Evolutionary conservation across 768 basidiomycete species (phyloP).

Genomic region (Collybia nuda): DNA sequence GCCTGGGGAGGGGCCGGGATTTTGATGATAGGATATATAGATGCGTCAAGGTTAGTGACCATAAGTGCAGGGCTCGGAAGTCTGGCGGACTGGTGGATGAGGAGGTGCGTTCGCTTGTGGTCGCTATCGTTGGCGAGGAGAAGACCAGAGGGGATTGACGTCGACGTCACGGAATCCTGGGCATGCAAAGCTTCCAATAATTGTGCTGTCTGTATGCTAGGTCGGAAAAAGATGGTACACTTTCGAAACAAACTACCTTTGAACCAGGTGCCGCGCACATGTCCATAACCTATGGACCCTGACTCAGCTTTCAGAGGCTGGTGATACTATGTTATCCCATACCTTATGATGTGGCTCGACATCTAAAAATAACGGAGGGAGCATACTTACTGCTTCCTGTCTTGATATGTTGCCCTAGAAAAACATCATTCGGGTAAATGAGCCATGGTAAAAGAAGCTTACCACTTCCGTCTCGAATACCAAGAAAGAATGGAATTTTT

Average conservation of each 20-base stretch:
- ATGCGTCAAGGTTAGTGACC: conserved; percentile 96
- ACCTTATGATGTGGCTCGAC: conserved; percentile 91
- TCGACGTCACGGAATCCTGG: conserved; percentile 59
- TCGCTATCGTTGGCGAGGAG: conserved; percentile 96
- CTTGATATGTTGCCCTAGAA: conserved; percentile 85
- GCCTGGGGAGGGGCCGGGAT: conserved; percentile 35
- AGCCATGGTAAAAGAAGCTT: conserved; percentile 25
- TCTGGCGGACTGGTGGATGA: conserved; percentile 96
- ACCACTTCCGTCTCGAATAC: conserved; percentile 98
- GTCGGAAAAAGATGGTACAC: not conserved
- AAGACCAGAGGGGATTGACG: conserved; percentile 78
- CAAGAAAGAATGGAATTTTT: conserved; percentile 92
- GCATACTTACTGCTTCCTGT: conserved; percentile 98
- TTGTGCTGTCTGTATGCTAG: conserved; percentile 76
- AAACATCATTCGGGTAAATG: not conserved
- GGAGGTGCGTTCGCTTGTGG: conserved; percentile 89
- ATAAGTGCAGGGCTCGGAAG: conserved; percentile 89
- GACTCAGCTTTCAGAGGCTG: not conserved
- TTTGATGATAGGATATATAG: conserved; percentile 72
- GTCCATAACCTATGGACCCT: conserved; percentile 71
- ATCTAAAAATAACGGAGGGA: conserved; percentile 94
- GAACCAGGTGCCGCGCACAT: conserved; percentile 99
- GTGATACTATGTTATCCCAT: conserved; percentile 18
- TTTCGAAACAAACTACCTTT: conserved; percentile 54
- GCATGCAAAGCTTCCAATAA: conserved; percentile 93